Conservation (phyloP, 768 basidiomycete genomes). For the Termitomyces sp. region DNA sequence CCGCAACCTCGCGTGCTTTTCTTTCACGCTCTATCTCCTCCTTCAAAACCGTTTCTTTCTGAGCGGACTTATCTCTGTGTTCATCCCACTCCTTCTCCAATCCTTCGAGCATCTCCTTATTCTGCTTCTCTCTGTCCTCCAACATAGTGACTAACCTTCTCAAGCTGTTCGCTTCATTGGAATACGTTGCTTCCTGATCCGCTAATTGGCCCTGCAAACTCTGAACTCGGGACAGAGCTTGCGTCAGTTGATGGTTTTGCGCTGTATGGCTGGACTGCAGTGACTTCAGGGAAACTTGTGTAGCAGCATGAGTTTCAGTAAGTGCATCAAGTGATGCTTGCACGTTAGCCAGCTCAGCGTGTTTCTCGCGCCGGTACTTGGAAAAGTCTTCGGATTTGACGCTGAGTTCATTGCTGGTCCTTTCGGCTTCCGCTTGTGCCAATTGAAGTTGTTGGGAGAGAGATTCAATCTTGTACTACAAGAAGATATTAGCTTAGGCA, state of each 20-base stretch:
- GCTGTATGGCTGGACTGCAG: slow-evolving; percentile 69
- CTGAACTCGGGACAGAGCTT: slow-evolving; percentile 72
- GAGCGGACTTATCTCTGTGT: slow-evolving; percentile 65
- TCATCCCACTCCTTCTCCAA: slow-evolving; percentile 83
- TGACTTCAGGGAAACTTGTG: slow-evolving; percentile 66
- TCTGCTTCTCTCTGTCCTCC: slow-evolving; percentile 84
- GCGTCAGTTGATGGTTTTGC: slow-evolving; percentile 73
- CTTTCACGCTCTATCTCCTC: slow-evolving; percentile 75
- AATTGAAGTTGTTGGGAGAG: slow-evolving; percentile 79
- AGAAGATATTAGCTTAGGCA: not conserved
- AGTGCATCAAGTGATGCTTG: slow-evolving; percentile 77
- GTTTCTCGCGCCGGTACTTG: slow-evolving; percentile 78
- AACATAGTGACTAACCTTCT: slow-evolving; percentile 77
- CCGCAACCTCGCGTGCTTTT: slow-evolving; percentile 62
- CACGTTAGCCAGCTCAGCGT: slow-evolving; percentile 69
- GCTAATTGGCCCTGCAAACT: slow-evolving; percentile 75
- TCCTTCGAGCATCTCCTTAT: slow-evolving; percentile 75
- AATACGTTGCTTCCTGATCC: slow-evolving; percentile 81
- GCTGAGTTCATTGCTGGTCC: slow-evolving; percentile 63
- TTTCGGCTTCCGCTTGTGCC: slow-evolving; percentile 72
- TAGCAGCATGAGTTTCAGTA: slow-evolving; percentile 61
- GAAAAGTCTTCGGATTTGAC: slow-evolving; percentile 80
- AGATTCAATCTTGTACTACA: slow-evolving; percentile 83
- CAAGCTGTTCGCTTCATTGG: slow-evolving; percentile 70
- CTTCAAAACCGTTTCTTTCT: slow-evolving; percentile 60